These are phyloP conservation scores for Calycina herbarum DNA, from an alignment of 2,329 filamentous ascomycete species.

Conservation along the genomic window DNA sequence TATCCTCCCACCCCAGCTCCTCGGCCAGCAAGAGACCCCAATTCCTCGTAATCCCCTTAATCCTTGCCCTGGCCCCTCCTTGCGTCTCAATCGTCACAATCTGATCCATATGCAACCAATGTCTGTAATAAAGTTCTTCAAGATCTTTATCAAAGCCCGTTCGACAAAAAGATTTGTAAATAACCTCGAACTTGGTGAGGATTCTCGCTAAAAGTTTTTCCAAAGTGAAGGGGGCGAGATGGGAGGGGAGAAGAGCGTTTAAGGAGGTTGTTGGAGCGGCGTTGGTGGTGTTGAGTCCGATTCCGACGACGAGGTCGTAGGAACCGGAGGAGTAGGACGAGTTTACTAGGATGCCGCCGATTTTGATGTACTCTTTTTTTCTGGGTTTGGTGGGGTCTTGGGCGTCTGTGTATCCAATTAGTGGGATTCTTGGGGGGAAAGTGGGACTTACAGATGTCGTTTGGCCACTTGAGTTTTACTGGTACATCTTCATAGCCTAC, in stretches of 20 bases:
- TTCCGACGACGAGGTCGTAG: slow-evolving; percentile 84
- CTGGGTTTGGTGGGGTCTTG: slow-evolving; percentile 59
- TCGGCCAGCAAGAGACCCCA: slow-evolving; percentile 86
- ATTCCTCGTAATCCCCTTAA: slow-evolving; percentile 87
- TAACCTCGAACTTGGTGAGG: slow-evolving; percentile 71
- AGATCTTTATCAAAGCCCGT: slow-evolving; percentile 73
- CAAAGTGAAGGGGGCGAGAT: slow-evolving; percentile 59
- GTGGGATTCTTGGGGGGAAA: neutral
- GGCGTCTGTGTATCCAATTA: slow-evolving; percentile 50
- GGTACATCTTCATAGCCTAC: slow-evolving; percentile 72
- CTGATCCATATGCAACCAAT: slow-evolving; percentile 84
- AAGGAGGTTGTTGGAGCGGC: slow-evolving; percentile 83
- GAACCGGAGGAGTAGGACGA: slow-evolving; percentile 74
- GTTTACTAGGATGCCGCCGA: slow-evolving; percentile 90
- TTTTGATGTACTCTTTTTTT: slow-evolving; percentile 70
- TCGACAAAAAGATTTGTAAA: slow-evolving; percentile 74
- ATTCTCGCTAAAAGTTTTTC: slow-evolving; percentile 83
- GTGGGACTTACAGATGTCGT: slow-evolving; percentile 73
- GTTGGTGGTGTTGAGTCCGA: slow-evolving; percentile 86
- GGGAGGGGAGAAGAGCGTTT: slow-evolving; percentile 63
- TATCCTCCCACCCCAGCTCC: slow-evolving; percentile 73
- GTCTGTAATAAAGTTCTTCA: slow-evolving; percentile 73
- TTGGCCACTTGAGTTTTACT: slow-evolving; percentile 94
- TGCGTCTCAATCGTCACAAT: slow-evolving; percentile 75
- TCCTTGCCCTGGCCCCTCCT: slow-evolving; percentile 70